phyloP scores from a whole-genome alignment of 164 flowering plant genomes.

The Stephania cephalantha region DNA sequence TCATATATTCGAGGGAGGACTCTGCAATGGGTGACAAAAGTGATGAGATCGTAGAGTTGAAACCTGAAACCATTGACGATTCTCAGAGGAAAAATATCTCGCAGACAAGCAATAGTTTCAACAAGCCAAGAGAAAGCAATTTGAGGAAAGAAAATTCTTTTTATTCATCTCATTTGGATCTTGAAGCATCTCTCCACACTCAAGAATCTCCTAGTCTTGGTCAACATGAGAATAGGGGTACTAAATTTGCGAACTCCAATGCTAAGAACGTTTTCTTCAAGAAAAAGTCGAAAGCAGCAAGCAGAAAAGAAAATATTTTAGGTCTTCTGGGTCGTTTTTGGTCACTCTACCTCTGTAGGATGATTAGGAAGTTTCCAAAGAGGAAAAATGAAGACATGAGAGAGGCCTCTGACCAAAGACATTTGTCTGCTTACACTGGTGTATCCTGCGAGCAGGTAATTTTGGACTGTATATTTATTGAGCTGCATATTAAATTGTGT shows the following conservation, averaged over 20 bases:
- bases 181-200: conserved; percentile 16
- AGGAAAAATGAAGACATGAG: conserved; percentile 43
- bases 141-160: conserved; percentile 27
- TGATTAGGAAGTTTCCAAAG: conserved; percentile 28
- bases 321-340: conserved; percentile 23
- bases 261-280: conserved; percentile 21
- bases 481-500: neutral
- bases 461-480: neutral
- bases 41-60: conserved; percentile 38
- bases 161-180: conserved; percentile 16
- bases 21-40: conserved; percentile 26
- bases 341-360: conserved; percentile 19
- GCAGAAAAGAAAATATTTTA: conserved; percentile 19
- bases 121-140: conserved; percentile 14
- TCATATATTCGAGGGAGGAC: conserved; percentile 30
- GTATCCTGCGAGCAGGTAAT: conserved; percentile 29
- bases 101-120: conserved; percentile 16
- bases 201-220: conserved; percentile 16
- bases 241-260: conserved; percentile 24
- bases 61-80: conserved; percentile 20
- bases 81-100: conserved; percentile 18
- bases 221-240: conserved; percentile 23
- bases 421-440: conserved; percentile 22
- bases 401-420: conserved; percentile 23
- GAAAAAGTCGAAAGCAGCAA: conserved; percentile 23